Evolutionary conservation across 345 rosid species (phyloP).

Genomic region (Litchi chinensis): DNA sequence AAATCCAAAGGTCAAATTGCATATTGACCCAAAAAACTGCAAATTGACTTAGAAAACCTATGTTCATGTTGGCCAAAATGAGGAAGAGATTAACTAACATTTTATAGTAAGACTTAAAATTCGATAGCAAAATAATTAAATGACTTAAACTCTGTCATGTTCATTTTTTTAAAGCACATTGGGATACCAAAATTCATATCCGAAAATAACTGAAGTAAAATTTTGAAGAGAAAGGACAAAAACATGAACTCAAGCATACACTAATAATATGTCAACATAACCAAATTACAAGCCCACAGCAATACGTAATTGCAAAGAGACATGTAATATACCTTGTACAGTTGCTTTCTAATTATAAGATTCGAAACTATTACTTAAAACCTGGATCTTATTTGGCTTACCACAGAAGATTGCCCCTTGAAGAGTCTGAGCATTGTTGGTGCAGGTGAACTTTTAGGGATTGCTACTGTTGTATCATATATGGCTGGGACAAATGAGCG

Average conservation of each 20-base stretch:
- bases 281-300: not conserved
- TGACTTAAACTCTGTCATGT: not conserved
- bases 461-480: conserved; percentile 83
- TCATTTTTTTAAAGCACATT: not conserved
- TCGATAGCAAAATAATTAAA: too few relatives aligned
- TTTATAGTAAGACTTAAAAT: too few relatives aligned
- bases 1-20: too few relatives aligned
- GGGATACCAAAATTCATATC: not conserved
- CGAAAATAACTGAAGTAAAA: not conserved
- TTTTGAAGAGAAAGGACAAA: not conserved
- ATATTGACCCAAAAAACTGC: too few relatives aligned
- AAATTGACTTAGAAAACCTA: too few relatives aligned
- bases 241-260: not conserved
- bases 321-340: not conserved
- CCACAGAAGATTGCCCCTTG: conserved; percentile 90
- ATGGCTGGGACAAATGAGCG: conserved; percentile 95
- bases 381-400: conserved; percentile 37
- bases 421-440: conserved; percentile 87
- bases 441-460: conserved; percentile 69
- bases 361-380: conserved; percentile 7
- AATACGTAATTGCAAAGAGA: not conserved
- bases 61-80: too few relatives aligned
- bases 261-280: not conserved
- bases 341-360: not conserved
- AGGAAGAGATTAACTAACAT: too few relatives aligned